Base-by-base conservation (phyloP, 129 eudicot species). In the Saussurea involucrata region DNA sequence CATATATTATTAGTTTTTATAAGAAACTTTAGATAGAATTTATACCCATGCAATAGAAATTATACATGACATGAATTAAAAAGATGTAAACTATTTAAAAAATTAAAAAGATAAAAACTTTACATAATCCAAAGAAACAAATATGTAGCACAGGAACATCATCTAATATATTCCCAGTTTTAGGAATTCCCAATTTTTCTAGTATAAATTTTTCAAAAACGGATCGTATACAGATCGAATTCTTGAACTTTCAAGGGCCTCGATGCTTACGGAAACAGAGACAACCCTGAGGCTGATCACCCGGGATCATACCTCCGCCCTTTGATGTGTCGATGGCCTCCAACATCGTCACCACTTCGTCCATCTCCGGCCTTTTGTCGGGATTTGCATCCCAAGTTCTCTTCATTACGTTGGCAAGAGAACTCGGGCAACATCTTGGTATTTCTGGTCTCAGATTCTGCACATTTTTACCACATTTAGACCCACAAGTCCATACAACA, bases 361-460 rank as follows among this genome's bases (percentile, higher is more conserved):
- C 97, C 98, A 92, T 92, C 72, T 83, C 96, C 0, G 98, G 98
- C 73, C 98, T 84, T 63, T 82, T 92, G 71, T 90, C 98, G 0
- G 98, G 98, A 67, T 90, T 92, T 4, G 94, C 96, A 73, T 92
- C 98, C 98, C 98, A 92, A 85, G 94, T 88, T 76, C 90, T 68
- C 76, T 90, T 92, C 98, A 92, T 92, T 69, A 92, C 96, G 66
- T 84, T 88, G 8, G 92, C 86, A 28, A 92, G 82, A 13, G 98
- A 83, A 81, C 94, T 88, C 44, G 96, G 98, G 84, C 96, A 92
- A 75, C 98, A 92, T 66, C 98, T 88, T 7, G 98, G 98, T 67
- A 92, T 85, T 60, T 92, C 98, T 8, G 98, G 98, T 87, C 98
- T 76, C 80, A 92, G 70, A 79, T 92, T 92, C 98, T 92, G 84